Evolutionary conservation across 106 monocot genomes (phyloP).

Genomic region (Dendrobium nobile): DNA sequence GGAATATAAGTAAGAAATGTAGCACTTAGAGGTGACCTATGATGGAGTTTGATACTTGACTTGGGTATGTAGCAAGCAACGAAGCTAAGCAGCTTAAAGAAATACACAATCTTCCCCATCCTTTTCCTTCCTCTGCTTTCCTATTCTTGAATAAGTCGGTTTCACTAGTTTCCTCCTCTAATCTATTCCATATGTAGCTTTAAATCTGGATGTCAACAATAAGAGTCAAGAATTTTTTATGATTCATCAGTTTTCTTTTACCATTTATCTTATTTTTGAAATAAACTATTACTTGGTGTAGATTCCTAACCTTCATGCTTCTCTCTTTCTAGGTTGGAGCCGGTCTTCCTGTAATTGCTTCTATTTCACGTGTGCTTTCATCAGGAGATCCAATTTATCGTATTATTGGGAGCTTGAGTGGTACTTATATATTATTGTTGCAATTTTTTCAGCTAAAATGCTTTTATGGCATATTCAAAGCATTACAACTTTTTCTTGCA

Average conservation of each 20-base stretch:
- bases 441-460: background rate
- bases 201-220: background rate
- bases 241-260: background rate
- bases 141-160: no score
- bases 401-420: slow-evolving; percentile 93
- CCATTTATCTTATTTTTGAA: slow-evolving; percentile 3
- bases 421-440: slow-evolving; percentile 25
- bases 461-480: background rate
- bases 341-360: slow-evolving; percentile 93
- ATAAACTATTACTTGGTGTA: background rate
- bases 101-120: no score
- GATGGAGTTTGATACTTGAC: no score
- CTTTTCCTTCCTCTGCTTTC: no score
- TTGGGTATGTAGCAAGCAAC: no score
- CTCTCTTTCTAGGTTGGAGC: slow-evolving; percentile 75
- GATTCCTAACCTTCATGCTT: background rate
- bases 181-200: background rate
- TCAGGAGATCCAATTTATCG: slow-evolving; percentile 83
- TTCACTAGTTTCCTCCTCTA: background rate
- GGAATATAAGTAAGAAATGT: no score
- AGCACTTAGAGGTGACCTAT: no score
- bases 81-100: no score
- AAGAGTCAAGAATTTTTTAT: background rate
- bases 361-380: slow-evolving; percentile 67
- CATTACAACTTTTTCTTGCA: background rate